These are phyloP conservation scores for Aspergillus sclerotioniger DNA, from an alignment of 495 filamentous ascomycete genomes.

Conservation along the genomic window DNA sequence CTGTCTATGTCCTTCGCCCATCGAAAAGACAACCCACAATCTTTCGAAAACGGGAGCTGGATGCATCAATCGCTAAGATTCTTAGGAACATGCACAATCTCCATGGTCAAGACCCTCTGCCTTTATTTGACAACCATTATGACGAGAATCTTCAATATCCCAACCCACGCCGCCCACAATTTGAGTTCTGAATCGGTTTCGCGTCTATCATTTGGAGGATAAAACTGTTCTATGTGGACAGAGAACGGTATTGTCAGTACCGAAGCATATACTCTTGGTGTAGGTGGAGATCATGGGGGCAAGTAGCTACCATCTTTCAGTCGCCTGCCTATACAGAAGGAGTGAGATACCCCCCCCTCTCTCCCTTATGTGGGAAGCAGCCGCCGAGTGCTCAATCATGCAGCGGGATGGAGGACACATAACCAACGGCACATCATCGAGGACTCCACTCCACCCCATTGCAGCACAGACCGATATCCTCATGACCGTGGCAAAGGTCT, in stretches of 20 bases:
- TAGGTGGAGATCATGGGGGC: no score
- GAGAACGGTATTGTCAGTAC: background rate
- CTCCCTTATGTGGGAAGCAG: no score
- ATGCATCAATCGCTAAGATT: constrained; percentile 3
- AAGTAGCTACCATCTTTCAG: no score
- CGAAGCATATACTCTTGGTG: no score
- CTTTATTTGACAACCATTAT: constrained; percentile 9
- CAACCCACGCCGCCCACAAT: constrained; percentile 6
- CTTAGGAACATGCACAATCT: constrained; percentile 7
- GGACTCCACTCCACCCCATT: no score
- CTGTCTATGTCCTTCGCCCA: constrained; percentile 18
- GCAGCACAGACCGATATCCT: no score
- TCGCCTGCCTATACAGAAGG: no score
- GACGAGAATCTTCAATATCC: constrained; percentile 8
- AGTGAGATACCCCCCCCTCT: no score
- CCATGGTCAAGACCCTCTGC: constrained; percentile 11
- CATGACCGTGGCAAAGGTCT: no score
- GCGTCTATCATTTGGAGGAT: background rate
- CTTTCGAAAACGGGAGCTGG: constrained; percentile 1
- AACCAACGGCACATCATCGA: no score
- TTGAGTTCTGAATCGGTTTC: background rate
- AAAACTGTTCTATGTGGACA: background rate
- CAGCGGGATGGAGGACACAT: no score
- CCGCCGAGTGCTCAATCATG: no score
- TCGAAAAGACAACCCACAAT: constrained; percentile 8